Base-by-base conservation (phyloP, 352 stramenopile species). In the Phytophthora capsici region DNA sequence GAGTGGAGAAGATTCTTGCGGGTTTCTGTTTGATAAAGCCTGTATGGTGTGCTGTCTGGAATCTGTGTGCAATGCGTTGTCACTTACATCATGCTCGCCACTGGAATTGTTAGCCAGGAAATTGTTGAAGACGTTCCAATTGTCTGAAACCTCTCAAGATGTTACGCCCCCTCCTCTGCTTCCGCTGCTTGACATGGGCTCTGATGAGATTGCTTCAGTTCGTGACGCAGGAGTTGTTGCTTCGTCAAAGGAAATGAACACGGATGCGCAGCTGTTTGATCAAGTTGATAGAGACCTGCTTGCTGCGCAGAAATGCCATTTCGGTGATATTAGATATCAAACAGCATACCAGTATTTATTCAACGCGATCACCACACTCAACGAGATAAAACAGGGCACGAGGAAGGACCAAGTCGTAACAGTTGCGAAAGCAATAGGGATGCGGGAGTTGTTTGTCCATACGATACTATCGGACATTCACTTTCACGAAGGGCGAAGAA, bases 391-490 rank as follows among this genome's bases (percentile, higher is more conserved):
- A 25, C 13, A 23, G 20, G 46, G 25, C 26, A 37, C 57, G 23
- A 70, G 48, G 57, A 32, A 44, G 19, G 46, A 17, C 7, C 38
- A 30, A 44, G 56, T 22, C 22, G 26, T 55, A 46, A 45, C 43
- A 4, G 13, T 67, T 1, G 17, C 60, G 22, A 88, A 89, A 51
- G 76, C 67, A 17, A 54, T 76, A 25, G 67, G 70, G 10, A 84
- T 90, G 61, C 78, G 84, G 2, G 80, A 93, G 38, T 46, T 88
- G 6, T 43, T 86, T 17, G 40, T 88, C 25, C 76, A 80, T 13
- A 53, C 76, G 44, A 68, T 87, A 34, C 32, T 86, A 26, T 90
- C 82, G 1, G 75, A 91, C 32, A 75, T 89, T 40, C 41, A 78
- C 41, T 89, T 91, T 61, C 63, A 53, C 3, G 66, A 82, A 75